Evolutionary conservation across 2,329 filamentous ascomycete genomes (phyloP).

Genomic region (Fusarium duplospermum): DNA sequence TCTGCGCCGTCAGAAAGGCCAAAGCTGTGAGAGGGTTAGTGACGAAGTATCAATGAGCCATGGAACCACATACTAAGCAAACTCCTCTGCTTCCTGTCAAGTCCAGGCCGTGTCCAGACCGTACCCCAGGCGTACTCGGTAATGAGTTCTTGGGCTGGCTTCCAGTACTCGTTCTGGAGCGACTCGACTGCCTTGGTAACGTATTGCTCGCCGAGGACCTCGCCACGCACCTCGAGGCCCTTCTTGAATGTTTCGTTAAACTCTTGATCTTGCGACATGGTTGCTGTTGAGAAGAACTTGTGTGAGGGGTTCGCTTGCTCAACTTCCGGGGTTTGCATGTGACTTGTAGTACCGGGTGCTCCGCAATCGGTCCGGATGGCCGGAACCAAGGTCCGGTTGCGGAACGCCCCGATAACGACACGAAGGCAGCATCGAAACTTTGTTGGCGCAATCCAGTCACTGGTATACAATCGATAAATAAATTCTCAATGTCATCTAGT

Average conservation of each 20-base stretch:
- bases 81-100: constrained; percentile 36
- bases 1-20: constrained; percentile 33
- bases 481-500: no score
- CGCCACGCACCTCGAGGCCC: constrained; percentile 17
- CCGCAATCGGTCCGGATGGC: constrained; percentile 7
- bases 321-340: neutral
- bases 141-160: constrained; percentile 30
- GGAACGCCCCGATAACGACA: neutral
- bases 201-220: constrained; percentile 35
- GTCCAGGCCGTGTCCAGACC: constrained; percentile 28
- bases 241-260: constrained; percentile 14
- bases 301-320: neutral
- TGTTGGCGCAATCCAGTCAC: no score
- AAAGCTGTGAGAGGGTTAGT: neutral
- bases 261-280: constrained; percentile 15
- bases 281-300: neutral
- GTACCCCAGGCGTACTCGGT: constrained; percentile 29
- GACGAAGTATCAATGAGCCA: rapidly evolving
- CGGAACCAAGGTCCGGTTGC: neutral
- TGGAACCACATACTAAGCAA: constrained; percentile 17
- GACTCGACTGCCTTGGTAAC: constrained; percentile 28
- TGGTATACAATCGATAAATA: no score
- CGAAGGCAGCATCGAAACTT: neutral
- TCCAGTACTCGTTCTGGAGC: constrained; percentile 33
- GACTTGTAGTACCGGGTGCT: neutral